Evolutionary conservation across 2,329 filamentous ascomycete species (phyloP), one percentile per base, ranked within the genome.

Genomic region (Fusarium nelsonii): DNA sequence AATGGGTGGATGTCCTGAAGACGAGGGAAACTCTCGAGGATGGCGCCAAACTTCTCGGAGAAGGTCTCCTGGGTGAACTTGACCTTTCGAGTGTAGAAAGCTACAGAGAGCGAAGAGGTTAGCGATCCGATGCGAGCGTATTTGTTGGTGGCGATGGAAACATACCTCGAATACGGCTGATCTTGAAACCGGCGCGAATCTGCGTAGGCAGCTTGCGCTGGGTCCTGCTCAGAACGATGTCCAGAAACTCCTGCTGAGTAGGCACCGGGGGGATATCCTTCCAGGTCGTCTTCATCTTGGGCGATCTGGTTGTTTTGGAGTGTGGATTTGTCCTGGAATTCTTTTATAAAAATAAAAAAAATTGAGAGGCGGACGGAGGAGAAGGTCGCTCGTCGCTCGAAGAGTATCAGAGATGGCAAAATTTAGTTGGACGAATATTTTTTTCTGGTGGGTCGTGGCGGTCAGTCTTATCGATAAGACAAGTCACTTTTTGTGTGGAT

Each of bases 41-140:
- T 97, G 64, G 90, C 88, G 72, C 89, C 89, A 72, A 99, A 90
- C 83, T 98, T 98, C 81, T 99, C 96, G 71, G 90, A 90, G 81
- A 97, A 97, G 41, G 95, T 98, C 83, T 99, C 96, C 78, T 95
- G 91, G 8, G 96, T 97, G 83, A 94, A 99, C 83, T 98, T 98
- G 86, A 97, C 94, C 83, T 98, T 98, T 80, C 96, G 87, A 45
- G 95, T 97, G 82, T 98, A 98, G 84, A 98, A 98, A 50, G 89
- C 91, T 90, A 71, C 8, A 36, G 28, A n/a, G 59, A 72, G 33
- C 20, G 3, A 15, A 26, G n/a, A 14, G 26, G 48, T 73, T 41
- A 73, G 68, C 44, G 30, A 58, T 30, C 44, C 37, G 23, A 65
- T 34, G 44, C 14, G 34, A 20, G 30, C 41, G 16, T 34, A 50